Evolutionary conservation across 2,329 filamentous ascomycete species (phyloP).

Genomic region (Lachnellula occidentalis): DNA sequence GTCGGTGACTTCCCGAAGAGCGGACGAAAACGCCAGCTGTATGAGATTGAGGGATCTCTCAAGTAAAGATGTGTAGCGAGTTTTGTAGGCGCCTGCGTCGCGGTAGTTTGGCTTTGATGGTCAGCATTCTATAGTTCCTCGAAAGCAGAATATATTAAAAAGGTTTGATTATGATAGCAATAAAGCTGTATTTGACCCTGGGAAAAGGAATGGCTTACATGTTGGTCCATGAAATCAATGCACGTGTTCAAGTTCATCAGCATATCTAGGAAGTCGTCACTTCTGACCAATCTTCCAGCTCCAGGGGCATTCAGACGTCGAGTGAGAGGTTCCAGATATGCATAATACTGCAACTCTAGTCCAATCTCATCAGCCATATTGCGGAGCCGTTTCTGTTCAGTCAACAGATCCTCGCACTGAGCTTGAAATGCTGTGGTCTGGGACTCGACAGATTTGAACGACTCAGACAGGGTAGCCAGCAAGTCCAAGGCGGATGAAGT

Average conservation of each 20-base stretch:
- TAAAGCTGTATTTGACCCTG: not conserved
- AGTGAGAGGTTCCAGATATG: slow-evolving; percentile 86
- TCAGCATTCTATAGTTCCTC: not conserved
- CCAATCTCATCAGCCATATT: slow-evolving; percentile 78
- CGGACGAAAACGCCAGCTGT: slow-evolving; percentile 28
- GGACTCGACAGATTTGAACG: slow-evolving; percentile 79
- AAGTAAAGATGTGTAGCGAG: slow-evolving; percentile 78
- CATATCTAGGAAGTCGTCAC: slow-evolving; percentile 82
- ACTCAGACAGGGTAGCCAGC: slow-evolving; percentile 72
- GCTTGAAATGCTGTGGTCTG: slow-evolving; percentile 92
- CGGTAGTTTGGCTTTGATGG: slow-evolving; percentile 65
- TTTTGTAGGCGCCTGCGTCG: slow-evolving; percentile 81
- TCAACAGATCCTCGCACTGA: slow-evolving; percentile 82
- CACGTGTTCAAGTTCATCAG: slow-evolving; percentile 82
- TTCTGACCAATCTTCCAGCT: slow-evolving; percentile 77
- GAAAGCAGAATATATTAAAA: not conserved
- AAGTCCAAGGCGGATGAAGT: slow-evolving; percentile 71
- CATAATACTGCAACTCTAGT: slow-evolving; percentile 89
- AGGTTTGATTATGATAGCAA: not conserved
- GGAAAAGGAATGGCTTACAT: slow-evolving; percentile 49
- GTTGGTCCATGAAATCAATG: slow-evolving; percentile 83
- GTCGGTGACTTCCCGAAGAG: slow-evolving; percentile 49
- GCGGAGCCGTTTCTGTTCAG: slow-evolving; percentile 74
- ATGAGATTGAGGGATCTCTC: slow-evolving; percentile 59
- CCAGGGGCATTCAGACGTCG: slow-evolving; percentile 87